Base-by-base conservation (phyloP, 257 asterid species). In the Verbascum thapsus region DNA sequence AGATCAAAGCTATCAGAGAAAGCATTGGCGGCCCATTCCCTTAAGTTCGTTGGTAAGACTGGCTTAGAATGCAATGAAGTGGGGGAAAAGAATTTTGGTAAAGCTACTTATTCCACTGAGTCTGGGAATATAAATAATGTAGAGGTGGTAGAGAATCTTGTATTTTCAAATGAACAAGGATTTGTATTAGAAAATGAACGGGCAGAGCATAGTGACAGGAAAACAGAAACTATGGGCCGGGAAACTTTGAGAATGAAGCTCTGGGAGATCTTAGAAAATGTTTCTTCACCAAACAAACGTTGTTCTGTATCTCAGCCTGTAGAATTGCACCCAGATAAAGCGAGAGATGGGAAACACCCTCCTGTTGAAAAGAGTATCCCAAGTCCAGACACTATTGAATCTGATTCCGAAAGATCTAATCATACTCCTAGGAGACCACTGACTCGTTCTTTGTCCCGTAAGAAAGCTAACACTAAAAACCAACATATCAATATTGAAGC, bases 311-410 rank as follows among this genome's bases (percentile, higher is more conserved):
- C 55, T 58, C 69, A 58, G 61, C 64, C 66, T 56, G 75, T 58
- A 61, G 67, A 72, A 66, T 45, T 72, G 55, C 67, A 78, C 58
- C 75, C 68, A 61, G 66, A 75, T 63, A 59, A 63, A 53, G 72
- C 74, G 63, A 62, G 59, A 61, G 72, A 63, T 49, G 64, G 43
- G 53, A 72, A 70, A 53, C 69, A 64, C 60, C 35, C 67, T 64
- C 82, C 79, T 67, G 65, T 34, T 38, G 72, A 37, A 42, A 82
- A 69, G 78, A 68, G 69, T 45, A 80, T 67, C 71, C 85, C 47
- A 66, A 78, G 66, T 68, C 86, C 92, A 7, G 98, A 91, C 65
- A 79, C 94, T 47, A 88, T 88, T 71, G 97, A 88, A 83, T 83
- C 81, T 69, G 91, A 87, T 78, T 83, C 98, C 19, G 82, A 86